Percentiles rank a stretch among this genome's conserved stretches.
phyloP scores from a whole-genome alignment of 805 yeast species.

The Sporopachydermia lactativora region DNA sequence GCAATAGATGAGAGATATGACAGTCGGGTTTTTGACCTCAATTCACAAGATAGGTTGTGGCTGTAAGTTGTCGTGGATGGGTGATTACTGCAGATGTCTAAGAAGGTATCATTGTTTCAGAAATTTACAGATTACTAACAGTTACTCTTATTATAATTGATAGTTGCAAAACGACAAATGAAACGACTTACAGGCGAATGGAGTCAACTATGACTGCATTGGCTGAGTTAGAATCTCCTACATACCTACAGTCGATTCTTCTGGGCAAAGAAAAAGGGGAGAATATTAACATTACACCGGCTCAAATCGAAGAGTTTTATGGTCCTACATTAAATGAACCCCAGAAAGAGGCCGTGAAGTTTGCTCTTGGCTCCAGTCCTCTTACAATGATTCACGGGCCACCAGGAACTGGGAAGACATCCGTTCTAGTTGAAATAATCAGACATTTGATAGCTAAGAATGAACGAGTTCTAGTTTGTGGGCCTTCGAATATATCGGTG shows the following conservation, averaged over 20 bases:
- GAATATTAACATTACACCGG: conserved; percentile 12
- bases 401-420: conserved; percentile 78
- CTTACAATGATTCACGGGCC: conserved; percentile 59
- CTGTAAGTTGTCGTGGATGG: conserved; percentile 20
- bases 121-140: too few relatives aligned
- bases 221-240: conserved; percentile 29
- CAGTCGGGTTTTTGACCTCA: conserved; percentile 33
- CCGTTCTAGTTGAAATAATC: conserved; percentile 69
- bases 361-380: conserved; percentile 38
- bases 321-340: conserved; percentile 45
- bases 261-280: conserved; percentile 29
- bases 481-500: conserved; percentile 86
- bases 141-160: too few relatives aligned
- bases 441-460: conserved; percentile 43
- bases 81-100: too few relatives aligned
- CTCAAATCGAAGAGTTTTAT: conserved; percentile 18
- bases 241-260: conserved; percentile 29
- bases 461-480: conserved; percentile 68
- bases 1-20: conserved; percentile 48
- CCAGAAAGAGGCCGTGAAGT: conserved; percentile 58
- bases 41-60: conserved; percentile 41
- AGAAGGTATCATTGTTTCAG: too few relatives aligned
- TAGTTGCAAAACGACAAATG: conserved; percentile 23
- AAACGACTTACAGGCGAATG: conserved; percentile 68
- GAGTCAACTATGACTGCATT: conserved; percentile 59